Conservation (phyloP, 2,329 filamentous ascomycete species). For the Fusarium sp. region DNA sequence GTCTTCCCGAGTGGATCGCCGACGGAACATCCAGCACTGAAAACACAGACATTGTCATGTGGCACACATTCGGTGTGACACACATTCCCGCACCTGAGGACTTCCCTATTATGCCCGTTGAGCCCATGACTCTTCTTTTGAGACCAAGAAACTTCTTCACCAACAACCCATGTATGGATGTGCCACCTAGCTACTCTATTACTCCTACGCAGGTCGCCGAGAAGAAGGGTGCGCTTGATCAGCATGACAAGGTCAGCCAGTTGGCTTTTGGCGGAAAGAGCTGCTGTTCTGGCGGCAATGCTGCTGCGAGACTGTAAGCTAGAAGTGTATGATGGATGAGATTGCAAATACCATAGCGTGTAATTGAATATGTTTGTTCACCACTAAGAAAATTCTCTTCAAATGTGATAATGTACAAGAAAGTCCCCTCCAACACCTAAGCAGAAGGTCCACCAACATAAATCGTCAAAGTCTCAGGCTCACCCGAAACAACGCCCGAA, state of each 20-base stretch:
- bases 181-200: slow-evolving; percentile 66
- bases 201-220: slow-evolving; percentile 47
- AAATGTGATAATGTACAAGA: slow-evolving; percentile 2
- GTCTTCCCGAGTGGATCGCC: slow-evolving; percentile 81
- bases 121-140: slow-evolving; percentile 84
- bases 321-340: not conserved
- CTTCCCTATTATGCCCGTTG: slow-evolving; percentile 90
- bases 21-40: slow-evolving; percentile 76
- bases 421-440: not conserved
- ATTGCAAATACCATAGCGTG: slow-evolving; percentile 13
- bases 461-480: slow-evolving; percentile 45
- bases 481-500: slow-evolving; percentile 49
- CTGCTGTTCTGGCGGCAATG: slow-evolving; percentile 26
- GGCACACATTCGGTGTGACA: slow-evolving; percentile 92
- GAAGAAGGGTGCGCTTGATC: slow-evolving; percentile 40
- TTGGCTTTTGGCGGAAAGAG: slow-evolving; percentile 42
- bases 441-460: slow-evolving; percentile 40
- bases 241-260: slow-evolving; percentile 38
- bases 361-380: not conserved
- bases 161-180: slow-evolving; percentile 82
- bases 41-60: slow-evolving; percentile 88
- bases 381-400: not conserved
- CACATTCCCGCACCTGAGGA: slow-evolving; percentile 92
- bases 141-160: slow-evolving; percentile 85
- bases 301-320: slow-evolving; percentile 25